Evolutionary conservation across 164 flowering plant species (phyloP), one percentile per base, ranked within the genome.

Genomic region (Liquidambar formosana): DNA sequence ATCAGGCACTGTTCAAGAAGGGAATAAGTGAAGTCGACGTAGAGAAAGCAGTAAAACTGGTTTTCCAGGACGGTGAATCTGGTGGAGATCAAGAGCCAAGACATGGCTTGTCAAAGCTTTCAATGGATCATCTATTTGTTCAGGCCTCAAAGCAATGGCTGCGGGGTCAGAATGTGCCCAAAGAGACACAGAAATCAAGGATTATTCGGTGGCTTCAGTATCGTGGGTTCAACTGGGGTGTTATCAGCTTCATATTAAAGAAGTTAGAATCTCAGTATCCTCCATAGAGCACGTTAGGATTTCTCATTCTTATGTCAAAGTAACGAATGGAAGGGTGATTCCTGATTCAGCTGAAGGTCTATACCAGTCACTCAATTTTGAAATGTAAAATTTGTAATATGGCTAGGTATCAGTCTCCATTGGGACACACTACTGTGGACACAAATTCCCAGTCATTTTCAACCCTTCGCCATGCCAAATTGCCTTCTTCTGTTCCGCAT

Each of bases 191-290:
- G 18, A 95, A 90, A 70, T 63, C 86, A 52, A 86, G 93, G 75
- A 81, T 91, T 14, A 62, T 88, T 60, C 76, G 91, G 62, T 93
- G 99, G 99, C 93, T 93, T 77, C 96, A 90, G 74, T 91, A 93
- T 66, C 97, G 94, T 41, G 94, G 96, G 22, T 91, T 88, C 73
- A 76, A 79, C 73, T 93, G 96, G 96, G 81, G 76, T 38, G 89
- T 93, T 22, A 78, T 79, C 54, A 73, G 61, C 66, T 53, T 65
- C 73, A 76, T 93, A 25, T 25, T 93, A 45, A 89, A 88, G 77
- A 88, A 83, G 79, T 70, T 93, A 73, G 88, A 89, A 78, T 72
- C 86, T 21, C 75, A 78, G 33, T 25, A 71, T 70, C 77, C 86
- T 66, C 63, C 76, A 41, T 81, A 80, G 74, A 75, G 63, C 52